phyloP scores from a whole-genome alignment of 257 asterid species.

The Euphrasia confusa region DNA sequence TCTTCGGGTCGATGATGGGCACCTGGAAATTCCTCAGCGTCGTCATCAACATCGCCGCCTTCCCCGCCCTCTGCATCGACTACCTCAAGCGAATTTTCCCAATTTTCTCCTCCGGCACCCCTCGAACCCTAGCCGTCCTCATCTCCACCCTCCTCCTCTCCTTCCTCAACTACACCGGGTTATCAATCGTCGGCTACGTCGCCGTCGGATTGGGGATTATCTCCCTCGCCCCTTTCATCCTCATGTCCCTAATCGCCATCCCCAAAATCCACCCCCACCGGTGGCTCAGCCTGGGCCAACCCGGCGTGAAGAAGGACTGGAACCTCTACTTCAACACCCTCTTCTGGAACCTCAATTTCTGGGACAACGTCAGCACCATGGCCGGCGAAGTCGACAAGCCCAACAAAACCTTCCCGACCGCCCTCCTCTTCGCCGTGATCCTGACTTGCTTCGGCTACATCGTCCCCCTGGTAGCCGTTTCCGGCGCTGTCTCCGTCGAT shows the following conservation, averaged over 20 bases:
- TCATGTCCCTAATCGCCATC: conserved; percentile 59
- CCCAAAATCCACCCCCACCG: conserved; percentile 58
- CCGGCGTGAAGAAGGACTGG: conserved; percentile 56
- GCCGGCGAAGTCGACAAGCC: conserved; percentile 76
- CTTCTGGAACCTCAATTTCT: conserved; percentile 71
- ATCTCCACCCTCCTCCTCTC: conserved; percentile 39
- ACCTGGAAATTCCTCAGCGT: conserved; percentile 71
- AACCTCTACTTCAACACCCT: conserved; percentile 56
- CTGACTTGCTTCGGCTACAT: conserved; percentile 58
- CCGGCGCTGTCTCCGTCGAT: conserved; percentile 54
- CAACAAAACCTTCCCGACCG: conserved; percentile 45
- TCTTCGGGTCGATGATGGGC: conserved; percentile 78
- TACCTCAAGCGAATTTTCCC: conserved; percentile 58
- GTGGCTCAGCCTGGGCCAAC: conserved; percentile 53
- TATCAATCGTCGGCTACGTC: conserved; percentile 57
- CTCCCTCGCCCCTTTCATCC: conserved; percentile 49
- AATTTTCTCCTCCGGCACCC: conserved; percentile 36
- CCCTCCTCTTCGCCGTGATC: conserved; percentile 46
- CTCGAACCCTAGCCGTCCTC: conserved; percentile 42
- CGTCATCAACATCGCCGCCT: conserved; percentile 70
- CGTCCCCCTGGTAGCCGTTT: conserved; percentile 61
- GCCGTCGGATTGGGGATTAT: conserved; percentile 56
- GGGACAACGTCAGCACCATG: conserved; percentile 75
- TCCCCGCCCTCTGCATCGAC: conserved; percentile 55
- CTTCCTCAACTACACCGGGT: conserved; percentile 53